Percentiles rank a stretch among this genome's conserved stretches.
Conservation (phyloP, 805 yeast genomes). For the Danielia reshetovae region DNA sequence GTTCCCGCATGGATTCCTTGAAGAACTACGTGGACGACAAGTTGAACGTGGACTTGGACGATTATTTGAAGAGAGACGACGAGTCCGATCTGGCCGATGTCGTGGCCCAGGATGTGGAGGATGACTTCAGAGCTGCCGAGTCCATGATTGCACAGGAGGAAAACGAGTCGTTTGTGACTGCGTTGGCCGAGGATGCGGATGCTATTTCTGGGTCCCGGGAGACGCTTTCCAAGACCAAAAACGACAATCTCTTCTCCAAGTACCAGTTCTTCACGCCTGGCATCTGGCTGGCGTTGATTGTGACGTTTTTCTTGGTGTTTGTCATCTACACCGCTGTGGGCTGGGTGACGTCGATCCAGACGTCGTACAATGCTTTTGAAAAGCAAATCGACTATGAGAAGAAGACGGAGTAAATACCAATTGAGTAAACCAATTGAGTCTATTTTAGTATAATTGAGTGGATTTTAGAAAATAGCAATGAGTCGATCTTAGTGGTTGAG, state of each 20-base stretch:
- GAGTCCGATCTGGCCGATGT: constrained; percentile 5
- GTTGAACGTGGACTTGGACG: constrained; percentile 19
- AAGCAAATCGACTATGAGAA: constrained; percentile 54
- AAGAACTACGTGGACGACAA: constrained; percentile 23
- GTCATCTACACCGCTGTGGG: constrained; percentile 59
- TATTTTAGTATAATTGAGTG: no score
- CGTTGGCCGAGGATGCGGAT: constrained; percentile 16
- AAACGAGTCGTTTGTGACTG: constrained; percentile 18
- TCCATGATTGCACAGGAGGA: constrained; percentile 27
- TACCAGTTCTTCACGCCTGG: constrained; percentile 80
- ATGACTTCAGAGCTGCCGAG: constrained; percentile 32
- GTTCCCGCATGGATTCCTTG: constrained; percentile 17
- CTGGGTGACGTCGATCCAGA: constrained; percentile 69
- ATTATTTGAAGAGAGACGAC: constrained; percentile 17
- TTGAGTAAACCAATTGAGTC: no score
- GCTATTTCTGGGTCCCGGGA: constrained; percentile 5
- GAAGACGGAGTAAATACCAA: constrained; percentile 39
- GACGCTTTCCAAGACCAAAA: constrained; percentile 12
- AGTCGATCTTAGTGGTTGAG: no score
- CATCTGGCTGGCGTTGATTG: constrained; percentile 69
- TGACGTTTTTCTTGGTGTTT: constrained; percentile 54
- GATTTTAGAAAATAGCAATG: no score
- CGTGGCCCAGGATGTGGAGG: constrained; percentile 19
- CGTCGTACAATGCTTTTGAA: constrained; percentile 80
- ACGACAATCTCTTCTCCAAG: constrained; percentile 48